phyloP scores from a whole-genome alignment of 2,329 filamentous ascomycete genomes.

The Aspergillus latus region DNA sequence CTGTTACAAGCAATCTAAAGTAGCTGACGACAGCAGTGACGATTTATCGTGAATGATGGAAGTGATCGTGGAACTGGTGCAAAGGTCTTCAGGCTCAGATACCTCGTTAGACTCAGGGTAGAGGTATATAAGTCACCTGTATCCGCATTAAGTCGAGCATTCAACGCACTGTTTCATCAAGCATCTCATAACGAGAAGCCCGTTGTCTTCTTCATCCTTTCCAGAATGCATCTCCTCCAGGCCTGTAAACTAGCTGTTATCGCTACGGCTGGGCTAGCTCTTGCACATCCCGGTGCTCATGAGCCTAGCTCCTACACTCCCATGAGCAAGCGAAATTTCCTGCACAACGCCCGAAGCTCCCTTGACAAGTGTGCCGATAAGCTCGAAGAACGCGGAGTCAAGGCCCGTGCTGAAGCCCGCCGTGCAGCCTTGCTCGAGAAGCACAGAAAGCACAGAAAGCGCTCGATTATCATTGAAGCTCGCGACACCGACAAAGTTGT shows the following conservation, averaged over 20 bases:
- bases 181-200: not conserved
- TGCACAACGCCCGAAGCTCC: constrained; percentile 9
- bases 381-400: constrained; percentile 25
- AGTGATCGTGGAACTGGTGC: not conserved
- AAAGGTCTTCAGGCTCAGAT: too few species aligned
- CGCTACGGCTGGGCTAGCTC: not conserved
- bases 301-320: constrained; percentile 18
- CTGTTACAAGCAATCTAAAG: not conserved
- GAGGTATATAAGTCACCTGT: not conserved
- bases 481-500: constrained; percentile 39
- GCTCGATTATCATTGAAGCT: constrained; percentile 19
- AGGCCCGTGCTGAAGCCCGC: constrained; percentile 27
- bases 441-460: constrained; percentile 14
- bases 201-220: not conserved
- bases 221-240: not conserved
- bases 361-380: constrained; percentile 24
- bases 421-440: constrained; percentile 22
- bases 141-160: not conserved
- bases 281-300: constrained; percentile 21
- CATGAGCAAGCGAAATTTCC: constrained; percentile 11
- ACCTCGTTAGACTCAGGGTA: not conserved
- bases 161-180: not conserved
- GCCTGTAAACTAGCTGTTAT: not conserved
- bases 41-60: not conserved
- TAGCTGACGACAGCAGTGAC: constrained; percentile 6